A percentile compares a stretch with the other conserved stretches of the same genome.
Conservation (phyloP, 2,329 filamentous ascomycete genomes). For the Colletotrichum sp. region DNA sequence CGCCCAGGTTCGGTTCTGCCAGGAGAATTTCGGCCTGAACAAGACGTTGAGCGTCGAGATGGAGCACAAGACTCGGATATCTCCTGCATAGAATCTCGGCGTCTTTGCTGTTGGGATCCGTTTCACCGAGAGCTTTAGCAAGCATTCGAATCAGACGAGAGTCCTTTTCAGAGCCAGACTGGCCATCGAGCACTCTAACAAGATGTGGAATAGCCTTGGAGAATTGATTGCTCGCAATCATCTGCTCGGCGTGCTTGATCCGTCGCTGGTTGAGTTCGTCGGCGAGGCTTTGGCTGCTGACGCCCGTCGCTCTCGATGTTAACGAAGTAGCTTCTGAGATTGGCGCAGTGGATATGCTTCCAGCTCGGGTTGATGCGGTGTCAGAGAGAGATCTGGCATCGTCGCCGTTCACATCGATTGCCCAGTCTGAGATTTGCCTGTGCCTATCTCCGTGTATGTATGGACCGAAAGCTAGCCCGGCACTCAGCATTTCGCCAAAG, state of each 20-base stretch:
- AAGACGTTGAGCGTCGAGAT: not conserved
- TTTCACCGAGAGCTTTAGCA: not conserved
- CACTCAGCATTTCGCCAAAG: not conserved
- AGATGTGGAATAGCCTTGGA: not conserved
- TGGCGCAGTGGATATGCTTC: not conserved
- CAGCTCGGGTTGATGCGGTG: not conserved
- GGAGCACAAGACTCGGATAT: not conserved
- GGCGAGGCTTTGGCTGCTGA: not conserved
- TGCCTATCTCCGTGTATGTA: not conserved
- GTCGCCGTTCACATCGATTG: not conserved
- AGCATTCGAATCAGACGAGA: not conserved
- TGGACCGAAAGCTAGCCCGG: not conserved
- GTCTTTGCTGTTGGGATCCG: not conserved
- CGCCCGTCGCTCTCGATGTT: not conserved
- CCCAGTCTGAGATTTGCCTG: not conserved
- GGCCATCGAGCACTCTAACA: not conserved
- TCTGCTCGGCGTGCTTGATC: not conserved
- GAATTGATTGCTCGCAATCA: not conserved
- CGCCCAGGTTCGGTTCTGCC: not conserved
- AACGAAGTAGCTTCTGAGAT: not conserved
- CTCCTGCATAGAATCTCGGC: not conserved
- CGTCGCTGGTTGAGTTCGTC: not conserved
- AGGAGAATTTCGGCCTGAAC: not conserved
- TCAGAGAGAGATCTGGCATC: not conserved
- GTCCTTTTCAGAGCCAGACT: not conserved